Percentiles rank a stretch among this genome's conserved stretches.
Evolutionary conservation across 495 filamentous ascomycete species (phyloP).

Genomic region (Glarea lozoyensis): DNA sequence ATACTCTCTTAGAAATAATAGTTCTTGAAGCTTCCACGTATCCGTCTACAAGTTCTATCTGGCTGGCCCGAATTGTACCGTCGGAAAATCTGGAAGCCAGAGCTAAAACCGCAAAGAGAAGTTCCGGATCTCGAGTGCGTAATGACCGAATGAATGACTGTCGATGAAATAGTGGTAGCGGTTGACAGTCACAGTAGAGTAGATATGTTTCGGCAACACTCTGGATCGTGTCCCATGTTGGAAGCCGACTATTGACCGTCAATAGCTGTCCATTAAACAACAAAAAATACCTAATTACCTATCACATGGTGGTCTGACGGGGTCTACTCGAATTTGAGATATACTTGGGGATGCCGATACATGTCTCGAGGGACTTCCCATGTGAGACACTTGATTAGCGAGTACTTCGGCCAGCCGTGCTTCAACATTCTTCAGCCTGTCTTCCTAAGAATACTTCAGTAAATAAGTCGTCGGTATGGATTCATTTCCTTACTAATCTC

Average conservation of each 20-base stretch:
- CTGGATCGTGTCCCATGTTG: constrained; percentile 32
- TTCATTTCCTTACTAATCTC: neutral
- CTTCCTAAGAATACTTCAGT: constrained; percentile 24
- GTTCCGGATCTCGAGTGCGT: constrained; percentile 28
- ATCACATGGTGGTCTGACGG: neutral
- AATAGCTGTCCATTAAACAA: neutral
- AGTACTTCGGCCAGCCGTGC: constrained; percentile 30
- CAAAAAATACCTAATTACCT: neutral
- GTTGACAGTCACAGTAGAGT: constrained; percentile 37
- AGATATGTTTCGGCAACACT: constrained; percentile 32
- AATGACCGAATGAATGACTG: constrained; percentile 29
- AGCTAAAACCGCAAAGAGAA: constrained; percentile 34
- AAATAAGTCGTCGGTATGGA: neutral
- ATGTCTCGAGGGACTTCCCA: constrained; percentile 3
- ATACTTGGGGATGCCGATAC: constrained; percentile 6
- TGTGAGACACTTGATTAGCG: constrained; percentile 7
- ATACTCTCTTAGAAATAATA: constrained; percentile 33
- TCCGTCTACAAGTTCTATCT: constrained; percentile 19
- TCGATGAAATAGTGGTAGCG: constrained; percentile 34
- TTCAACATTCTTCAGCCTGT: constrained; percentile 32
- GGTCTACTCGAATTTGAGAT: neutral
- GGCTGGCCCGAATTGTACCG: constrained; percentile 12
- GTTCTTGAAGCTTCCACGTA: constrained; percentile 36
- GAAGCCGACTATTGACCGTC: constrained; percentile 15
- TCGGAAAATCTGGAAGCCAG: constrained; percentile 29